Percentiles rank a stretch among this genome's conserved stretches.
Evolutionary conservation across 208 protist species (phyloP).

Genomic region (Novymonas esmeraldas): DNA sequence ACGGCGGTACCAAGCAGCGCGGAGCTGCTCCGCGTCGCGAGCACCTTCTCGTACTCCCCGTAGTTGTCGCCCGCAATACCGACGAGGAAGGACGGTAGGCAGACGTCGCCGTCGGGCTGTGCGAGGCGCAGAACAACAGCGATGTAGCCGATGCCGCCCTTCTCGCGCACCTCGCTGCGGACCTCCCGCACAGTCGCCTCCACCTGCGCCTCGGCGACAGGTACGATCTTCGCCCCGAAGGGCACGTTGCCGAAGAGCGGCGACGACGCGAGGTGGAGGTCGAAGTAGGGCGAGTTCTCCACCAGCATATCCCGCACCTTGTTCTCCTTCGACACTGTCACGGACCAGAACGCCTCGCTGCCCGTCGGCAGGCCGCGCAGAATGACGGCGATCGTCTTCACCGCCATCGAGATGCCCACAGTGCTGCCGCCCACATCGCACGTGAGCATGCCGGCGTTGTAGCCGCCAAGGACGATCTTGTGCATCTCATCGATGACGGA

Average conservation of each 20-base stretch:
- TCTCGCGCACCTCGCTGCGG: constrained; percentile 30
- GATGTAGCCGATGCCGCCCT: constrained; percentile 34
- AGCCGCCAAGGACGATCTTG: constrained; percentile 36
- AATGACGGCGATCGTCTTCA: constrained; percentile 26
- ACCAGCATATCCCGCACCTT: constrained; percentile 58
- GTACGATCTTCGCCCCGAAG: constrained; percentile 32
- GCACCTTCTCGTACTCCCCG: constrained; percentile 28
- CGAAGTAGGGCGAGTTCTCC: constrained; percentile 38
- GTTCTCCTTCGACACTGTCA: constrained; percentile 38
- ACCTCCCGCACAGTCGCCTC: constrained; percentile 38
- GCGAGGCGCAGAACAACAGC: constrained; percentile 36
- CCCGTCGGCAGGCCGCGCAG: constrained; percentile 19
- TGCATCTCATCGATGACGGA: constrained; percentile 35
- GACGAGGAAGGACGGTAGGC: constrained; percentile 47
- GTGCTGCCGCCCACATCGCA: constrained; percentile 38
- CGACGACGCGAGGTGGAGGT: constrained; percentile 49
- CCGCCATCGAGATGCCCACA: constrained; percentile 41
- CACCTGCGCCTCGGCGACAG: constrained; percentile 27
- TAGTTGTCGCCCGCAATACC: constrained; percentile 35
- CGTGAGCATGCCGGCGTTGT: constrained; percentile 52
- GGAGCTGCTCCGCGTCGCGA: constrained; percentile 28
- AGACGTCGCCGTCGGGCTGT: constrained; percentile 51
- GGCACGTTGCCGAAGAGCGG: constrained; percentile 60
- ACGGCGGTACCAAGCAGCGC: constrained; percentile 52
- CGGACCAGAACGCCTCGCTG: constrained; percentile 54